Base-by-base conservation (phyloP, 495 filamentous ascomycete species). In the Hyaloscypha hepaticicola region DNA sequence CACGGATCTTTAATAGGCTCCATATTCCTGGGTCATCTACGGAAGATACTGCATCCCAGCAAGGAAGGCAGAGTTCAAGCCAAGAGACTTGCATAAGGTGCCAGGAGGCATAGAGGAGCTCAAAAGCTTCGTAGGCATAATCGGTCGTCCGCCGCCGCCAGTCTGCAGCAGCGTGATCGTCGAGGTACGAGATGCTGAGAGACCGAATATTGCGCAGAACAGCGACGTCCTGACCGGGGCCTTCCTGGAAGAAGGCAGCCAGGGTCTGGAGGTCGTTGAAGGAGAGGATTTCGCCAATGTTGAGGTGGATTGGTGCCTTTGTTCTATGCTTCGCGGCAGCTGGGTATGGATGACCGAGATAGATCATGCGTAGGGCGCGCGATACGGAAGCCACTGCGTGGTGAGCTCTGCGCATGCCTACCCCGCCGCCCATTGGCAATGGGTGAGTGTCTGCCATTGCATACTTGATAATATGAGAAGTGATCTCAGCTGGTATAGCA, bases 61-160 rank as follows among this genome's bases (percentile, higher is more conserved):
- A 55, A 56, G 29, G 66, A n/a, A 63, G 61, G 55, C 29, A 64
- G 19, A 68, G 55, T 56, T 45, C 55, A 56, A 68, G 66, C 66
- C 31, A 63, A 29, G 61, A 53, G 5, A 64, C 29, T 49, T 27
- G 27, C 59, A 68, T 68, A 27, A 68, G 49, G 55, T 64, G 16
- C 66, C 59, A 68, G 28, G 38, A n/a, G 24, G 7, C 48, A 48
- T 68, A 56, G 31, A 68, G 61, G 31, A 55, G 28, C 48, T 68
- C 60, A 56, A 68, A 64, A 24, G 66, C 66, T 59, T 68, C 60
- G 53, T 61, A 68, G 26, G 60, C 58, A 59, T 67, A 67, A 25
- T 67, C 21, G n/a, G 58, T 63, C 1, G 52, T 63, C 26, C 26
- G 25, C 26, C 21, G 31, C 31, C 27, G 0, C 64, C 22, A 41